These are phyloP conservation scores for Ogataea ganodermae DNA, from an alignment of 805 yeast species.

Conservation along the genomic window DNA sequence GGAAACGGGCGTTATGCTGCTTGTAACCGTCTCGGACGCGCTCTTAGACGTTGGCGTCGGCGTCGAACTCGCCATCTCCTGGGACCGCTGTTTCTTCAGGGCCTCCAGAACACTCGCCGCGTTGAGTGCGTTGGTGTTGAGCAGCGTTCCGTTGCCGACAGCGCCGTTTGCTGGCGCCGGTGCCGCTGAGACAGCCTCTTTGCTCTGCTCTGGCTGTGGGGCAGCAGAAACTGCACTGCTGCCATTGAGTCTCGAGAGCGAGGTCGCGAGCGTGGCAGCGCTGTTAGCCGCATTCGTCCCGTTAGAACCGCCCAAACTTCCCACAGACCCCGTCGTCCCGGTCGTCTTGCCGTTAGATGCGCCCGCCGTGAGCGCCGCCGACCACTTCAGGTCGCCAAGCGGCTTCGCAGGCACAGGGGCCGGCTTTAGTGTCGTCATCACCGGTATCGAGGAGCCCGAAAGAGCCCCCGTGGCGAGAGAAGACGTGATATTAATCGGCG, in stretches of 20 bases:
- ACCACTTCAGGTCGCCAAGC: slow-evolving; percentile 35
- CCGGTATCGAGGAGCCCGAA: slow-evolving; percentile 17
- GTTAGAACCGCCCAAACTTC: too few relatives aligned
- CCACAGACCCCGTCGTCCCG: neutral
- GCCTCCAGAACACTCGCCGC: slow-evolving; percentile 42
- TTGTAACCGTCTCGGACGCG: slow-evolving; percentile 4
- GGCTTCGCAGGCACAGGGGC: slow-evolving; percentile 39
- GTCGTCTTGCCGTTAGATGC: slow-evolving; percentile 13
- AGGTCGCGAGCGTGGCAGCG: slow-evolving; percentile 6
- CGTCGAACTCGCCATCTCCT: slow-evolving; percentile 17
- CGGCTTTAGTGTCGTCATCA: slow-evolving; percentile 36
- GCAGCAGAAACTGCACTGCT: too few relatives aligned
- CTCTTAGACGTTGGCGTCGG: slow-evolving; percentile 9
- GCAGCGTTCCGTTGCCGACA: slow-evolving; percentile 10
- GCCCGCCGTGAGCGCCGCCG: slow-evolving; percentile 34
- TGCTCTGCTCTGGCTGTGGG: neutral
- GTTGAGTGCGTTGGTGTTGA: slow-evolving; percentile 36
- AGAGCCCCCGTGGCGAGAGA: slow-evolving; percentile 21
- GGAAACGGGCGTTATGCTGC: slow-evolving; percentile 2
- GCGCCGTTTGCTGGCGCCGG: too few relatives aligned
- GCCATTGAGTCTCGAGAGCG: slow-evolving; percentile 11
- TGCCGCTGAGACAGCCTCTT: neutral
- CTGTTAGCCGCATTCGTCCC: slow-evolving; percentile 5
- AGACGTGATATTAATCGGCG: slow-evolving; percentile 17
- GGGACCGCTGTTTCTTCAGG: slow-evolving; percentile 37